Evolutionary conservation across 768 basidiomycete species (phyloP).

Genomic region (Rhodotorula sphaerocarpa): DNA sequence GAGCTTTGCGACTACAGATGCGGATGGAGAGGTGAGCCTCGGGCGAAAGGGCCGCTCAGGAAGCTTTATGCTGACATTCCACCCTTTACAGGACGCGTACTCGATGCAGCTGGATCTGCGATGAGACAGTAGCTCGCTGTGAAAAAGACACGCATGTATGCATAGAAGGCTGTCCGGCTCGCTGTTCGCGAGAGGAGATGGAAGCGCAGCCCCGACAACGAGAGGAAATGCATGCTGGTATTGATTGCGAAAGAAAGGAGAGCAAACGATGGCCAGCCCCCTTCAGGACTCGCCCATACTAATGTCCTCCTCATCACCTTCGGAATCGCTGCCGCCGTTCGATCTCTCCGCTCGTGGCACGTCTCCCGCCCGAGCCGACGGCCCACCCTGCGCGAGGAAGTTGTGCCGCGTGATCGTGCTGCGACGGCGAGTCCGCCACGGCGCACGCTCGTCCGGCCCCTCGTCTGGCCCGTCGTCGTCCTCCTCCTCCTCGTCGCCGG

Average conservation of each 20-base stretch:
- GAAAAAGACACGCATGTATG: no score
- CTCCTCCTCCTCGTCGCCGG: neutral
- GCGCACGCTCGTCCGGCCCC: neutral
- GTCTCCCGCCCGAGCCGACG: constrained; percentile 7
- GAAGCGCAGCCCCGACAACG: no score
- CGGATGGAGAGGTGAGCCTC: constrained; percentile 27
- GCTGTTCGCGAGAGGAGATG: no score
- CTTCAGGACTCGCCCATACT: constrained; percentile 9
- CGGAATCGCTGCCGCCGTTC: neutral
- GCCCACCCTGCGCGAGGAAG: neutral
- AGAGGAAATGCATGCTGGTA: no score
- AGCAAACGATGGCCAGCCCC: neutral
- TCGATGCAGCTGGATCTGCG: constrained; percentile 28
- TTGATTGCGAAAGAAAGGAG: neutral
- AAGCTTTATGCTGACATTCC: neutral
- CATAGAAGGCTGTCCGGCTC: no score
- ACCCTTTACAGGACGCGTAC: constrained; percentile 26
- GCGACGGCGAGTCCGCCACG: neutral
- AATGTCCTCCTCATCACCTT: constrained; percentile 27
- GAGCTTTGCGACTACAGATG: neutral
- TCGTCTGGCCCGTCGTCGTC: neutral
- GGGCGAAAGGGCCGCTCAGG: neutral
- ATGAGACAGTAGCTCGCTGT: neutral
- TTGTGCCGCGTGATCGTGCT: constrained; percentile 9
- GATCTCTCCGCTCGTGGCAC: neutral